Conservation (phyloP, 441 rosid genomes). For the Pelargonium myrrhifolium region DNA sequence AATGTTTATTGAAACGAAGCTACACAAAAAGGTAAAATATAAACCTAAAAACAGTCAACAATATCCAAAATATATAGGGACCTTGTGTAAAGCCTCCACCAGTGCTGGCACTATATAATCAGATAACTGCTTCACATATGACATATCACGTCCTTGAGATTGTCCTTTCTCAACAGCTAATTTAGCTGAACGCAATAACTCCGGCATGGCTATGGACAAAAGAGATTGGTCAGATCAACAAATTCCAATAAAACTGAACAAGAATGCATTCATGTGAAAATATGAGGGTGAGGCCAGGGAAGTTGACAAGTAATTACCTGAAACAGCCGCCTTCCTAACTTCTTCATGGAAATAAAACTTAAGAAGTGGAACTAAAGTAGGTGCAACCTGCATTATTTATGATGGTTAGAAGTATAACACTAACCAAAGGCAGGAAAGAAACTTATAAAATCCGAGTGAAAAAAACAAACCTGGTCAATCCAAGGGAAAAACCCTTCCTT, state of each 20-base stretch:
- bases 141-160: conserved; percentile 77
- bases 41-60: background rate
- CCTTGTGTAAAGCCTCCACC: conserved; percentile 97
- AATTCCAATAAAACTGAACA: background rate
- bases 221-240: background rate
- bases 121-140: conserved; percentile 85
- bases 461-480: conserved; percentile 79
- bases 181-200: conserved; percentile 88
- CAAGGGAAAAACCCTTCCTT: conserved; percentile 99
- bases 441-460: background rate
- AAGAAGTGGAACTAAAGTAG: conserved; percentile 86
- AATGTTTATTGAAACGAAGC: background rate
- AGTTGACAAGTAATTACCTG: conserved; percentile 44
- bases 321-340: conserved; percentile 99
- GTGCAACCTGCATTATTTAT: conserved; percentile 61
- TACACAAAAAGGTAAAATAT: background rate
- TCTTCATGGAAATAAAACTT: conserved; percentile 99
- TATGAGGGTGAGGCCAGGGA: background rate
- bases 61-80: conserved; percentile 19
- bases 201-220: conserved; percentile 81
- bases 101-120: conserved; percentile 88
- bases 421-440: background rate
- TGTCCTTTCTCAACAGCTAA: conserved; percentile 88
- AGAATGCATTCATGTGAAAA: background rate
- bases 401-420: background rate